Base-by-base conservation (phyloP, 2,329 filamentous ascomycete genomes). In the Claviceps pazoutovae region DNA sequence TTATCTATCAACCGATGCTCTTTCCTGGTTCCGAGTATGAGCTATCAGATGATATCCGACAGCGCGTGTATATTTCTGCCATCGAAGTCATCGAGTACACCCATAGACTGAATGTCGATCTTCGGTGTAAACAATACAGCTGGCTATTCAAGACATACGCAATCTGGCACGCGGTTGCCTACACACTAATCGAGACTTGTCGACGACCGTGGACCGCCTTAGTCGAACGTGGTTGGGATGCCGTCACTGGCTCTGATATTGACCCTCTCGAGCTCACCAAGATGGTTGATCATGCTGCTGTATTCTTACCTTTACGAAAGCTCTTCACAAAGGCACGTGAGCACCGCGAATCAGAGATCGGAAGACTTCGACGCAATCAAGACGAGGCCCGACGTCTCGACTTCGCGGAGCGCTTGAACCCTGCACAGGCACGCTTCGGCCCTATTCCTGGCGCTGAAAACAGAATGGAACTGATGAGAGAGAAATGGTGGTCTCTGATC, bases 41-140 rank as follows among this genome's bases (percentile, higher is more conserved):
- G 26, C 70, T 85, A 7, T 76, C 79, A 0, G 73, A 78, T 48
- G 81, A 82, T 47, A 78, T 79, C 8, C 79, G 80, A 52, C 78
- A 88, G 55, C 81, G 81, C 53, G 71, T 90, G 1, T 86, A 88
- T 62, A 68, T 83, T 23, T 84, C 83, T 0, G 82, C 84, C 2
- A 75, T 90, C 26, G 85, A 90, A 59, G 80, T 89, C 26, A 75
- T 88, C 46, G 86, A 90, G 63, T 67, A 86, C 61, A 78, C 78
- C 17, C 71, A 82, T 48, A 71, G 85, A 1, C 68, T 89, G 14
- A 79, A 84, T 58, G 78, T 74, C 0, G 82, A 88, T 44, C 59
- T 62, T 6, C 64, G 70, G 6, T 71, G 66, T 56, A 68, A 67
- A 48, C 68, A 71, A 39, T 77, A 72, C 61, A 62, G 67, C 19